phyloP scores from a whole-genome alignment of 345 rosid species.

The Noccaea caerulescens region DNA sequence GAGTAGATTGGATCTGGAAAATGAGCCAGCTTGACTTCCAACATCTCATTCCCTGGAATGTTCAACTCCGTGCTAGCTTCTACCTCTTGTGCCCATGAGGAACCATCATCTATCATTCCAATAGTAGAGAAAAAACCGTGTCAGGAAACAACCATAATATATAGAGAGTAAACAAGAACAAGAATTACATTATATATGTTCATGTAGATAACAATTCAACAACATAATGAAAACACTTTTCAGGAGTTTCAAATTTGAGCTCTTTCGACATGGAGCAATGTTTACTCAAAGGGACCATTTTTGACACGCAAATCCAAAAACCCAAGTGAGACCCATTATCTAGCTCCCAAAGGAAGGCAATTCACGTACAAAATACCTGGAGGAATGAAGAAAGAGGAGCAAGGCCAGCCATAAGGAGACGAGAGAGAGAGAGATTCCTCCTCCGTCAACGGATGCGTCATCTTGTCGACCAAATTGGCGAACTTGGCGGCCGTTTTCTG shows the following conservation, averaged over 20 bases:
- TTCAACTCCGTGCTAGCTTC: constrained; percentile 31
- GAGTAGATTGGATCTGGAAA: constrained; percentile 34
- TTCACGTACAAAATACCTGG: constrained; percentile 40
- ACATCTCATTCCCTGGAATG: constrained; percentile 34
- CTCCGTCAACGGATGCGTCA: constrained; percentile 43
- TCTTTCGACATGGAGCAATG: background rate
- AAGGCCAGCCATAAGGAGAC: constrained; percentile 54
- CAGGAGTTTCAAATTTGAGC: background rate
- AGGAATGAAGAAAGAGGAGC: constrained; percentile 45
- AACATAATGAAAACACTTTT: no score
- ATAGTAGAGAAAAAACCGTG: background rate
- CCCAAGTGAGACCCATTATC: constrained; percentile 9
- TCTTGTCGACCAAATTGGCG: constrained; percentile 37
- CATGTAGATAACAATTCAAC: background rate
- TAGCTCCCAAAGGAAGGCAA: background rate
- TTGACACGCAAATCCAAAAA: background rate
- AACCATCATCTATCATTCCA: constrained; percentile 17
- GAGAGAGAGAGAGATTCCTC: constrained; percentile 47
- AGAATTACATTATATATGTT: no score
- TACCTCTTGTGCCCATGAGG: constrained; percentile 24
- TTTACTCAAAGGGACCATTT: background rate
- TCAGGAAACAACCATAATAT: background rate
- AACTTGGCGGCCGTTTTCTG: constrained; percentile 31
- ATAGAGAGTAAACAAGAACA: background rate
- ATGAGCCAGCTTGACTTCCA: constrained; percentile 42